Evolutionary conservation across 352 stramenopile genomes (phyloP), one percentile per base, ranked within the genome.

Genomic region (Halophytophthora polymorphica): DNA sequence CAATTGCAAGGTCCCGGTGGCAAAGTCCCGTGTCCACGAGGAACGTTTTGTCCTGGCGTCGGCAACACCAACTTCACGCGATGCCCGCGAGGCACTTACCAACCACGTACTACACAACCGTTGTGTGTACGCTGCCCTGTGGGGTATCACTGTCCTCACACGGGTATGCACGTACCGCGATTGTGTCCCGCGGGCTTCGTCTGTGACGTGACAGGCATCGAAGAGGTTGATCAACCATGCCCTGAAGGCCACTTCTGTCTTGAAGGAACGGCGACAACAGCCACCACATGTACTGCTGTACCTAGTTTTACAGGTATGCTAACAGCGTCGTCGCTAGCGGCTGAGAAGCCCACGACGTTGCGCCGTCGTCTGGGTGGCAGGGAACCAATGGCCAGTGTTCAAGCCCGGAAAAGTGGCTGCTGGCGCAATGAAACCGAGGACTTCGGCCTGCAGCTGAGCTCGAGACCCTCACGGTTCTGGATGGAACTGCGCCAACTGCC

Each of bases 361-460:
- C 69, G 76, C 23, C 70, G 78, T 2, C 64, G 59, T n/a, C n/a
- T n/a, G 19, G 50, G 46, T 23, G 31, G 55, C 6, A 59, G 63
- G 19, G 41, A 46, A 6, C 50, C 56, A 33, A 49, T 66, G 6
- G 42, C 58, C 6, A 64, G 50, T 29, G 53, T 97, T 19, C 90
- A 90, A 6, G 73, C 83, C 1, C 62, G 93, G 3, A 87, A 82
- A 28, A 84, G 75, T 18, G 90, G 80, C 3, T 99, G 96, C 58
- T 98, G 96, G 83, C 90, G 94, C 47, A 99, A 99, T 62, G 84
- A 82, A 39, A 98, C 95, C 2, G 56, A 84, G 21, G 95, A 99
- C 50, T 98, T 98, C 61, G 96, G 95, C 6, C 68, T 99, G 11
- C 94, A 98, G 64, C 55, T 95, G 22, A 97, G 86, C 37, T 50